These are phyloP conservation scores for Acephala macrosclerotiorum DNA, from an alignment of 2,329 filamentous ascomycete genomes.

Conservation along the genomic window DNA sequence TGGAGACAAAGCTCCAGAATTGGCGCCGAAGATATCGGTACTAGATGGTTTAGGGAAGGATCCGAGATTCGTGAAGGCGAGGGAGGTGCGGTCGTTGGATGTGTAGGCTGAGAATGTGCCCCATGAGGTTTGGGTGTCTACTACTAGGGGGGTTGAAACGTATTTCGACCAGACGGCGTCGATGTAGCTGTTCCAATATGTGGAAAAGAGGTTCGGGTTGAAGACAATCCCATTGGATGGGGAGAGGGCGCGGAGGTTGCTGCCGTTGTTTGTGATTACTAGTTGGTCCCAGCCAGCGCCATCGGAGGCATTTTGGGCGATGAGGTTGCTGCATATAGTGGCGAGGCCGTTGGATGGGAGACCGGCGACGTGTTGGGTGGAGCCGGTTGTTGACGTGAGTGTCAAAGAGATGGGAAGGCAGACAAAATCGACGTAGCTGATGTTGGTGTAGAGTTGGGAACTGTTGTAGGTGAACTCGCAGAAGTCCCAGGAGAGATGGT, in stretches of 20 bases:
- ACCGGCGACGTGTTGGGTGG: slow-evolving; percentile 58
- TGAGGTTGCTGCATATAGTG: slow-evolving; percentile 60
- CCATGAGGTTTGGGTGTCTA: slow-evolving; percentile 70
- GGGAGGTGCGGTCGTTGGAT: slow-evolving; percentile 34
- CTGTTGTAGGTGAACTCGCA: slow-evolving; percentile 73
- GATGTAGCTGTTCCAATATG: slow-evolving; percentile 54
- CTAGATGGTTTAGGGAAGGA: slow-evolving; percentile 63
- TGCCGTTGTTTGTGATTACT: slow-evolving; percentile 42
- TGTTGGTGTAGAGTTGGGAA: slow-evolving; percentile 69
- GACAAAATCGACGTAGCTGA: slow-evolving; percentile 80
- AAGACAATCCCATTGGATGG: slow-evolving; percentile 47
- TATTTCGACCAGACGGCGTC: slow-evolving; percentile 53
- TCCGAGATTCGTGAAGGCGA: slow-evolving; percentile 51
- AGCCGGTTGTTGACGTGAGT: slow-evolving; percentile 51
- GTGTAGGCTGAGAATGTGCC: slow-evolving; percentile 59
- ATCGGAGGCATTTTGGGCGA: slow-evolving; percentile 62
- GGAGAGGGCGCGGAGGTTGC: slow-evolving; percentile 50
- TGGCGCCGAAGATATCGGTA: slow-evolving; percentile 71
- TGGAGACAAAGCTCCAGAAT: slow-evolving; percentile 63
- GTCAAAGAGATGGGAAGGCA: slow-evolving; percentile 64
- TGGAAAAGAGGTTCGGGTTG: slow-evolving; percentile 50
- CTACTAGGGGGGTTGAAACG: slow-evolving; percentile 51
- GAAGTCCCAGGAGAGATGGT: slow-evolving; percentile 68
- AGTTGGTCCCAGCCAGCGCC: slow-evolving; percentile 66
- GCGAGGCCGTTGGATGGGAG: slow-evolving; percentile 63